A percentile compares a stretch with the other conserved stretches of the same genome.
Conservation (phyloP, 805 yeast genomes). For the Candida sanyiensis region DNA sequence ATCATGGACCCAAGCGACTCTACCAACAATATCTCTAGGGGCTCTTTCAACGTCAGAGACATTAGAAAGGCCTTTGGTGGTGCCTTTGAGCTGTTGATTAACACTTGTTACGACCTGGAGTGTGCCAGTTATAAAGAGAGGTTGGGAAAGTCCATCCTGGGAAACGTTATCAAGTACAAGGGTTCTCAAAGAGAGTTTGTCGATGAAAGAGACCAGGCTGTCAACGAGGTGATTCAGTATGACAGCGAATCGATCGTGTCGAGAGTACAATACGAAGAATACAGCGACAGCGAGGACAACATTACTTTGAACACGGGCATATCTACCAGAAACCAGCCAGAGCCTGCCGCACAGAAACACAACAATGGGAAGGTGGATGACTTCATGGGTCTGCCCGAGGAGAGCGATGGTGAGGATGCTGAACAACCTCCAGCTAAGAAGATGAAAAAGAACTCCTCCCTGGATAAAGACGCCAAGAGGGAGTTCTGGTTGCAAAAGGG, state of each 20-base stretch:
- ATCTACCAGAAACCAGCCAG: background rate
- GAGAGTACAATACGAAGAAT: slow-evolving; percentile 7
- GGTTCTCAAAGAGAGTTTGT: slow-evolving; percentile 74
- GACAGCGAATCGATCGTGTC: slow-evolving; percentile 22
- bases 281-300: slow-evolving; percentile 16
- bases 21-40: slow-evolving; percentile 77
- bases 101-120: slow-evolving; percentile 70
- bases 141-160: slow-evolving; percentile 67
- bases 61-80: slow-evolving; percentile 84
- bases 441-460: slow-evolving; percentile 8
- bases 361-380: slow-evolving; percentile 14
- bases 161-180: slow-evolving; percentile 68
- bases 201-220: slow-evolving; percentile 62
- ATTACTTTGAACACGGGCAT: background rate
- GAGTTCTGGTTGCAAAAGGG: slow-evolving; percentile 38
- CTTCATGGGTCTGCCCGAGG: slow-evolving; percentile 24
- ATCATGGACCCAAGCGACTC: slow-evolving; percentile 89
- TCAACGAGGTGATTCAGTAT: slow-evolving; percentile 50
- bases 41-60: slow-evolving; percentile 74
- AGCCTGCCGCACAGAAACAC: background rate
- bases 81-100: slow-evolving; percentile 71
- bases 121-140: slow-evolving; percentile 59
- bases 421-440: slow-evolving; percentile 16
- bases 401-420: slow-evolving; percentile 24
- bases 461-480: slow-evolving; percentile 20